Base-by-base conservation (phyloP, 257 asterid species). In the Solanum boliviense region DNA sequence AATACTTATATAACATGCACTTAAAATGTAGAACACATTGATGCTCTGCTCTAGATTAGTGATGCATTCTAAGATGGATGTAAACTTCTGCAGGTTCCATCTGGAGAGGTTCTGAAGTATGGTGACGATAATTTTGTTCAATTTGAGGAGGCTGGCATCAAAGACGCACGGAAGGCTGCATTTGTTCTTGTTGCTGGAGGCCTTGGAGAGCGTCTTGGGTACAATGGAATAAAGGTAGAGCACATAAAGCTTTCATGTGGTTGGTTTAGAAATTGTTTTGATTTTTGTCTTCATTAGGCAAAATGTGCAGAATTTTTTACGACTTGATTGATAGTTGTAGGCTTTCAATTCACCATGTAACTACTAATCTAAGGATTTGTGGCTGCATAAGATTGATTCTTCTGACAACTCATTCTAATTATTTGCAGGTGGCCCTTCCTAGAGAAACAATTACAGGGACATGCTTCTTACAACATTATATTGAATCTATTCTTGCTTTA, bases 141-240 rank as follows among this genome's bases (percentile, higher is more conserved):
- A 88, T 94, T 87, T 88, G 99, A 97, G 93, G 95, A 94, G 25
- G 96, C 92, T 62, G 99, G 99, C 82, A 93, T 97, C 31, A 94
- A 90, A 67, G 99, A 95, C 91, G 98, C 96, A 84, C 91, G 90
- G 91, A 97, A 93, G 90, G 98, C 98, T 86, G 99, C 97, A 73
- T 97, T 97, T 90, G 98, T 97, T 88, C 99, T 97, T 83, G 99
- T 97, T 91, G 99, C 99, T 78, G 99, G 99, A 68, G 99, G 99
- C 88, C 99, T 97, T 84, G 99, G 99, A 82, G 99, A 97, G 91
- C 99, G 99, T 87, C 98, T 97, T 87, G 99, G 99, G 83, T 97
- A 96, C 92, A 96, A 96, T 67, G 99, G 99, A 86, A 95, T 97
- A 75, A 97, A 97, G 98, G 99, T 97, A 90, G 86, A 86, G 35